These are phyloP conservation scores for Boletellus sp. DNA, from an alignment of 768 basidiomycete genomes.

Conservation along the genomic window DNA sequence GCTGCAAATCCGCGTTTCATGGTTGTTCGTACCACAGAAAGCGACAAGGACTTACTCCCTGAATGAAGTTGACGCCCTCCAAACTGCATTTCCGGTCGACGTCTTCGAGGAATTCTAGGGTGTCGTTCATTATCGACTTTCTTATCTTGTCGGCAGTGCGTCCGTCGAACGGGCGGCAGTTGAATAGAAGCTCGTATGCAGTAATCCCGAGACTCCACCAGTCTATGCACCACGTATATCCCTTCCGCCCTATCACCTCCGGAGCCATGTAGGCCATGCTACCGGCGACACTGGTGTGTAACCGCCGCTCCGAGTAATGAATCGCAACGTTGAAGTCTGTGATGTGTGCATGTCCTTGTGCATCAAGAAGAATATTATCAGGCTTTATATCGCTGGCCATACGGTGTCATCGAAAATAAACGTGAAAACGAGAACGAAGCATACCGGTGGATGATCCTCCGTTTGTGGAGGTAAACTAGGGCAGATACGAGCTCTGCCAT, in stretches of 20 bases:
- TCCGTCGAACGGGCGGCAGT: slow-evolving; percentile 84
- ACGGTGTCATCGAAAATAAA: slow-evolving; percentile 7
- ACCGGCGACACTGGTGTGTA: slow-evolving; percentile 92
- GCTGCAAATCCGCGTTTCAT: slow-evolving; percentile 39
- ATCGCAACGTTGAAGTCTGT: slow-evolving; percentile 99
- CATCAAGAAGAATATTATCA: slow-evolving; percentile 93
- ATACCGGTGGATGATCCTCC: slow-evolving; percentile 92
- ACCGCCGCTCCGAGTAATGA: slow-evolving; percentile 85
- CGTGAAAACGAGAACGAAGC: slow-evolving; percentile 19
- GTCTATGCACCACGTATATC: slow-evolving; percentile 90
- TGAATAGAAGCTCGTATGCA: slow-evolving; percentile 85
- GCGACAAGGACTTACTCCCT: slow-evolving; percentile 49
- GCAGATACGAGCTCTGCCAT: slow-evolving; percentile 83
- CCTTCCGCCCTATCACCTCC: slow-evolving; percentile 86
- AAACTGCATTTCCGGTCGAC: slow-evolving; percentile 56
- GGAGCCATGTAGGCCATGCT: slow-evolving; percentile 99
- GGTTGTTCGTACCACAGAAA: slow-evolving; percentile 6
- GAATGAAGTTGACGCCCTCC: slow-evolving; percentile 63
- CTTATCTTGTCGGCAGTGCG: slow-evolving; percentile 87
- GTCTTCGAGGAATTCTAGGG: slow-evolving; percentile 73
- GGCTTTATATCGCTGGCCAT: slow-evolving; percentile 84
- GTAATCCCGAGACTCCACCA: slow-evolving; percentile 96
- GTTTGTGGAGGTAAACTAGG: slow-evolving; percentile 84
- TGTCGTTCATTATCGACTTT: slow-evolving; percentile 78
- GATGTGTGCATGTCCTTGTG: slow-evolving; percentile 91